These are phyloP conservation scores for Geosmithia flava DNA, from an alignment of 2,329 filamentous ascomycete species.

Conservation along the genomic window DNA sequence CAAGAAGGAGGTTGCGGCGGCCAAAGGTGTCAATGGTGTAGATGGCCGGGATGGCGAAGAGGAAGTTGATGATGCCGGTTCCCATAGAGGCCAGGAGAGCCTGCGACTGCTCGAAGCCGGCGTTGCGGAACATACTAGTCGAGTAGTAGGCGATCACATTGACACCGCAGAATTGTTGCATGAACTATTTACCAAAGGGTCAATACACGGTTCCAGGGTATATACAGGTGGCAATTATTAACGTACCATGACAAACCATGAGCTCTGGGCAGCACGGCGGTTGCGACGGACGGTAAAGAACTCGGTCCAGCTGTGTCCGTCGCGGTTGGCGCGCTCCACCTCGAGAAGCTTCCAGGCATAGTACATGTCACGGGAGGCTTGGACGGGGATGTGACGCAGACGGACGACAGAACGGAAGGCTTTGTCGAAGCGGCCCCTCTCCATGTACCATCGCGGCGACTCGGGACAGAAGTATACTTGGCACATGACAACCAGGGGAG, in stretches of 20 bases:
- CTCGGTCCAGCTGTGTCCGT: slow-evolving; percentile 17
- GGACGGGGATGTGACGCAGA: slow-evolving; percentile 32
- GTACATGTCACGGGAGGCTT: slow-evolving; percentile 37
- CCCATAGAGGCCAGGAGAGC: slow-evolving; percentile 43
- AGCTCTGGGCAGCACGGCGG: slow-evolving; percentile 19
- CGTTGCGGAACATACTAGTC: slow-evolving; percentile 26
- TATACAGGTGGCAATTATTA: too few species aligned
- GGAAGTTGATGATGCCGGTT: slow-evolving; percentile 43
- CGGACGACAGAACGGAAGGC: slow-evolving; percentile 31
- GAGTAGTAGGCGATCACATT: slow-evolving; percentile 47
- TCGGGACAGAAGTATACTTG: slow-evolving; percentile 43
- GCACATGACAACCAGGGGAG: slow-evolving; percentile 35
- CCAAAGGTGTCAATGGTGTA: slow-evolving; percentile 49
- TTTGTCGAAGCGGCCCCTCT: slow-evolving; percentile 29
- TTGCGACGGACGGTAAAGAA: slow-evolving; percentile 23
- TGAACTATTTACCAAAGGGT: slow-evolving; percentile 9
- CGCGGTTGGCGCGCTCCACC: slow-evolving; percentile 14
- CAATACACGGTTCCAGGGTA: too few species aligned
- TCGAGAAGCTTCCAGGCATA: slow-evolving; percentile 29
- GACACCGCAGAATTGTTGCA: slow-evolving; percentile 25
- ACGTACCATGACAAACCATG: slow-evolving; percentile 22
- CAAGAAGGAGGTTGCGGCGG: slow-evolving; percentile 39
- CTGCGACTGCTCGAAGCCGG: slow-evolving; percentile 23
- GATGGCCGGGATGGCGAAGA: slow-evolving; percentile 45
- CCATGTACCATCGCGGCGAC: slow-evolving; percentile 41